A percentile compares a stretch with the other conserved stretches of the same genome.
phyloP scores from a whole-genome alignment of 768 basidiomycete species.

The Trametes elegans region DNA sequence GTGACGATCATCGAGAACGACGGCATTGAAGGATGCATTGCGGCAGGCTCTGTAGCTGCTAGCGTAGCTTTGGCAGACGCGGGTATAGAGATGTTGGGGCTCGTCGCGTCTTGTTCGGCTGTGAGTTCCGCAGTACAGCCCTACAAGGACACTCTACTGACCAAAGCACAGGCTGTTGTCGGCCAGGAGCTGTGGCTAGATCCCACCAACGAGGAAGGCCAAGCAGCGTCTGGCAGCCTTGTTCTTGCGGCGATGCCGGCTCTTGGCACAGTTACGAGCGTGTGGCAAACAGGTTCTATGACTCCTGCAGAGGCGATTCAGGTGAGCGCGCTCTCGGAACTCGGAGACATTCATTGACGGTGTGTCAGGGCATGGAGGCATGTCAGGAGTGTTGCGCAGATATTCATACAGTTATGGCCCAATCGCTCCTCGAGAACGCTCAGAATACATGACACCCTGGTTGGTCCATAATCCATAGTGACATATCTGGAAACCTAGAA shows the following conservation, averaged over 20 bases:
- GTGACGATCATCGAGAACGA: slow-evolving; percentile 90
- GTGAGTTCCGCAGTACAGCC: slow-evolving; percentile 48
- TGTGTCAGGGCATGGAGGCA: slow-evolving; percentile 58
- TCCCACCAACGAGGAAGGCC: slow-evolving; percentile 70
- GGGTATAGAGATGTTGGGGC: slow-evolving; percentile 86
- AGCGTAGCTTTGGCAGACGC: slow-evolving; percentile 91
- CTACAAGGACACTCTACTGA: background rate
- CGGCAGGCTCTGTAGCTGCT: slow-evolving; percentile 82
- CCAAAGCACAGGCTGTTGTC: slow-evolving; percentile 61
- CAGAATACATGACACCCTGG: slow-evolving; percentile 11
- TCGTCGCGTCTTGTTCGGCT: slow-evolving; percentile 81
- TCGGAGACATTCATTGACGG: background rate
- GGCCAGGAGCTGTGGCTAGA: slow-evolving; percentile 71
- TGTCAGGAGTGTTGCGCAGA: slow-evolving; percentile 73
- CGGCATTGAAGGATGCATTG: slow-evolving; percentile 84
- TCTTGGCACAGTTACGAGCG: slow-evolving; percentile 72
- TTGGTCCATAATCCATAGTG: background rate
- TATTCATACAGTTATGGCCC: slow-evolving; percentile 72
- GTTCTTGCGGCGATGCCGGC: slow-evolving; percentile 87
- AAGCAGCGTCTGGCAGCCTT: slow-evolving; percentile 59
- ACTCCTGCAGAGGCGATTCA: slow-evolving; percentile 47
- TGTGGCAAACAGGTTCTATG: slow-evolving; percentile 84
- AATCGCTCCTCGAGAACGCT: slow-evolving; percentile 54
- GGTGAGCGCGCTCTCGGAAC: slow-evolving; percentile 40
- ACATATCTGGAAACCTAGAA: no score